A percentile compares a stretch with the other conserved stretches of the same genome.
Evolutionary conservation across 202 grass and related monocot genomes (phyloP).

Genomic region (Musa balbisiana): DNA sequence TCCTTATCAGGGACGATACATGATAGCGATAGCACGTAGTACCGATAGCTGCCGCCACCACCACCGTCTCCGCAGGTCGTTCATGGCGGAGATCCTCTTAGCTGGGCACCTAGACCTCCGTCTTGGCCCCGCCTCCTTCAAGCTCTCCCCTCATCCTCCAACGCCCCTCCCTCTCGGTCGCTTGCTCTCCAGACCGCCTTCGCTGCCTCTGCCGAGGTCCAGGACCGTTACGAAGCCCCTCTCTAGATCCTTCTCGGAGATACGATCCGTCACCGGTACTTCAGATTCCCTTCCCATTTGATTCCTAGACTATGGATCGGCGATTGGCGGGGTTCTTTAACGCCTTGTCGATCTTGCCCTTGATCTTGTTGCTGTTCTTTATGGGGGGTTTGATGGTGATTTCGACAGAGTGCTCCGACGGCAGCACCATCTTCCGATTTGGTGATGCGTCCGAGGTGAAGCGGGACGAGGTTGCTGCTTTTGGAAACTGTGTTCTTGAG

Average conservation of each 20-base stretch:
- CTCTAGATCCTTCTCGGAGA: slow-evolving; percentile 16
- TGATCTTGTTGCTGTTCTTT: not conserved
- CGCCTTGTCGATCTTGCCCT: not conserved
- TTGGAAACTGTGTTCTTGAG: slow-evolving; percentile 12
- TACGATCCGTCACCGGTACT: slow-evolving; percentile 36
- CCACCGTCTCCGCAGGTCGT: not conserved
- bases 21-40: no score
- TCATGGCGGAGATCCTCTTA: slow-evolving; percentile 27
- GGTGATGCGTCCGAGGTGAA: slow-evolving; percentile 26
- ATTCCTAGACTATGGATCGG: slow-evolving; percentile 20
- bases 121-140: slow-evolving; percentile 4
- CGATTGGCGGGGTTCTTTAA: slow-evolving; percentile 22
- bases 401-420: slow-evolving; percentile 41
- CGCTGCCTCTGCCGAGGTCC: not conserved
- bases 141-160: slow-evolving; percentile 23
- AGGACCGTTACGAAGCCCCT: not conserved
- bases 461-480: slow-evolving; percentile 6
- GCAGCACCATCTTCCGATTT: slow-evolving; percentile 74
- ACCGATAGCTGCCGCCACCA: slow-evolving; percentile 5
- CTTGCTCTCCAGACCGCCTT: not conserved
- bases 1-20: no score
- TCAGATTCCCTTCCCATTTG: not conserved
- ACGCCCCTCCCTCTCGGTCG: slow-evolving; percentile 10
- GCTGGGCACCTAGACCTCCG: slow-evolving; percentile 23
- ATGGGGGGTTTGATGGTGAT: slow-evolving; percentile 1